phyloP scores from a whole-genome alignment of 805 yeast genomes.

The Kazachstania bromeliacearum region DNA sequence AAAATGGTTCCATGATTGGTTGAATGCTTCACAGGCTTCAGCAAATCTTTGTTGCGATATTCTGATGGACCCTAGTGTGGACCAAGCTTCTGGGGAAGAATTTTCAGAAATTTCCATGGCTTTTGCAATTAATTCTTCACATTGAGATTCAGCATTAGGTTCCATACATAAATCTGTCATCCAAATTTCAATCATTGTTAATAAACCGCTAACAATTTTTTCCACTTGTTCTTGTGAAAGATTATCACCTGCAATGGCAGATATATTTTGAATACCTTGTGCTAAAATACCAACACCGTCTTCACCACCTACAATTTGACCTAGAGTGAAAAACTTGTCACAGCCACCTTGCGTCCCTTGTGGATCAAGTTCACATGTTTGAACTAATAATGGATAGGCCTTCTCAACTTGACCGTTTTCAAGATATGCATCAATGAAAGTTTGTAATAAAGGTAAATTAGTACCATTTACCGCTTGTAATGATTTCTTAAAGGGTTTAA shows the following conservation, averaged over 20 bases:
- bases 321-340: conserved; percentile 81
- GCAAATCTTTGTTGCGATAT: conserved; percentile 71
- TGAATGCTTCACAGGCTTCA: conserved; percentile 65
- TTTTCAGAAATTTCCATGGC: conserved; percentile 50
- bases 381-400: conserved; percentile 55
- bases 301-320: conserved; percentile 79
- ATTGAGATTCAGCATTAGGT: conserved; percentile 70
- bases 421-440: conserved; percentile 66
- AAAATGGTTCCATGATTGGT: conserved; percentile 65
- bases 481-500: conserved; percentile 28
- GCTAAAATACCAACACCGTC: conserved; percentile 59
- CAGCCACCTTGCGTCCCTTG: conserved; percentile 50
- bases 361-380: conserved; percentile 62
- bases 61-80: conserved; percentile 74
- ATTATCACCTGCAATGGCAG: conserved; percentile 15
- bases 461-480: conserved; percentile 21
- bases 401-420: conserved; percentile 73
- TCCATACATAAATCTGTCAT: conserved; percentile 98
- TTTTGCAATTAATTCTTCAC: conserved; percentile 60
- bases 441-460: conserved; percentile 39
- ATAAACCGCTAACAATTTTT: conserved; percentile 66
- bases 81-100: conserved; percentile 69
- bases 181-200: conserved; percentile 89
- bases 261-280: conserved; percentile 45
- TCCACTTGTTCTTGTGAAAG: conserved; percentile 36